Conservation (phyloP, 2,329 filamentous ascomycete genomes). For the Fusarium siculi region DNA sequence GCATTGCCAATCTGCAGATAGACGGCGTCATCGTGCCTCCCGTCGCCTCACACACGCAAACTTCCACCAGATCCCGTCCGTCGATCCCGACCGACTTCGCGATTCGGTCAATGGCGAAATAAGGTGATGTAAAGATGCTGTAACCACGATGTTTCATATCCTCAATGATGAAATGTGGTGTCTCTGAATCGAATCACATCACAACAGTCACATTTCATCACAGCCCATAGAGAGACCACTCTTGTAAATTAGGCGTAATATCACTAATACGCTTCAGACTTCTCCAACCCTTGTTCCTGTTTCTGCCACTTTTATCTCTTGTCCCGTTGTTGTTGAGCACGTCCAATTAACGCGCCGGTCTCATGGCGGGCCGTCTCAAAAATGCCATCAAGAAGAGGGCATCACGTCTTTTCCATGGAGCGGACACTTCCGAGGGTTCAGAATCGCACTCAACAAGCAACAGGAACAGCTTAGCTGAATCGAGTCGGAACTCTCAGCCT, state of each 20-base stretch:
- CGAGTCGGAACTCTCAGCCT: neutral
- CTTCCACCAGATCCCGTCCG: slow-evolving; percentile 25
- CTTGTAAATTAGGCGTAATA: neutral
- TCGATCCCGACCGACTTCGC: slow-evolving; percentile 21
- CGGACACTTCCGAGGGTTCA: neutral
- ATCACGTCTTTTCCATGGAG: slow-evolving; percentile 28
- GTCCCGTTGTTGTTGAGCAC: neutral
- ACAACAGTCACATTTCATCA: neutral
- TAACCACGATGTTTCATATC: neutral
- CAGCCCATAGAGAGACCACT: neutral
- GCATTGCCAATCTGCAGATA: neutral
- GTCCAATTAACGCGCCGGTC: neutral
- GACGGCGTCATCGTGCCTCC: slow-evolving; percentile 25
- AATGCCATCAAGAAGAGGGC: slow-evolving; percentile 32
- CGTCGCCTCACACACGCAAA: slow-evolving; percentile 13
- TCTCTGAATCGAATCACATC: neutral
- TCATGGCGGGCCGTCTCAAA: slow-evolving; percentile 31
- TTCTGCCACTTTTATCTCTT: neutral
- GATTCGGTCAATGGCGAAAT: neutral
- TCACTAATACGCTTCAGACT: slow-evolving; percentile 10
- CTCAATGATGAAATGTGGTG: slow-evolving; percentile 5
- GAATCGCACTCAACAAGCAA: neutral
- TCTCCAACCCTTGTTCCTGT: neutral
- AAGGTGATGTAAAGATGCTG: slow-evolving; percentile 10
- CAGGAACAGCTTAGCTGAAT: neutral